These are phyloP conservation scores for Phialemonium atrogriseum DNA, from an alignment of 2,329 filamentous ascomycete species.

Conservation along the genomic window DNA sequence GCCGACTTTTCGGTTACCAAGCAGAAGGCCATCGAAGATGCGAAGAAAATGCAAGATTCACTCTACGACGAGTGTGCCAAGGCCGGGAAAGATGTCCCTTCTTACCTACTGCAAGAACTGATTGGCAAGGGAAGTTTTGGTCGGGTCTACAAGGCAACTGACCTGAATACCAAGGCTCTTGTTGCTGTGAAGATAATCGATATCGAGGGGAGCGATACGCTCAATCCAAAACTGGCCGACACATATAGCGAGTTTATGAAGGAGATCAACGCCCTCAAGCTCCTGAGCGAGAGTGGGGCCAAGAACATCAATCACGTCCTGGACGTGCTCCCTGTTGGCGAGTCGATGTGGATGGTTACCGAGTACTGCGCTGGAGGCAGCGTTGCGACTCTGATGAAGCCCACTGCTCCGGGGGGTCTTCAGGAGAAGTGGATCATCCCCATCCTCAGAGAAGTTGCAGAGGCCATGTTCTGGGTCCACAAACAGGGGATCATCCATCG, in stretches of 20 bases:
- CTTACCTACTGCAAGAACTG: slow-evolving; percentile 54
- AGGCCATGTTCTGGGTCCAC: slow-evolving; percentile 61
- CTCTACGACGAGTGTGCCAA: slow-evolving; percentile 51
- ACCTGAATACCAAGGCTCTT: slow-evolving; percentile 30
- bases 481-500: slow-evolving; percentile 61
- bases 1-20: slow-evolving; percentile 20
- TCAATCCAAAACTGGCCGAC: slow-evolving; percentile 56
- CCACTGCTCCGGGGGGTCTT: slow-evolving; percentile 50
- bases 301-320: slow-evolving; percentile 76
- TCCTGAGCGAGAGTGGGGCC: slow-evolving; percentile 65
- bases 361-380: slow-evolving; percentile 82
- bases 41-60: slow-evolving; percentile 51
- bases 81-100: slow-evolving; percentile 46
- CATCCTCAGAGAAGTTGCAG: slow-evolving; percentile 57
- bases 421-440: slow-evolving; percentile 64
- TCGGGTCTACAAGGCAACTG: slow-evolving; percentile 55
- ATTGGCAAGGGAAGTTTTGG: slow-evolving; percentile 64
- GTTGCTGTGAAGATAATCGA: slow-evolving; percentile 76
- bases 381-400: slow-evolving; percentile 64
- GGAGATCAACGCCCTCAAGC: slow-evolving; percentile 60
- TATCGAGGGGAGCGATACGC: slow-evolving; percentile 66
- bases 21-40: slow-evolving; percentile 52
- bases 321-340: slow-evolving; percentile 68
- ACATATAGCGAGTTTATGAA: slow-evolving; percentile 63
- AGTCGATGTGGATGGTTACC: slow-evolving; percentile 80